phyloP scores from a whole-genome alignment of 2,329 filamentous ascomycete genomes.

The Aspergillus niger region DNA sequence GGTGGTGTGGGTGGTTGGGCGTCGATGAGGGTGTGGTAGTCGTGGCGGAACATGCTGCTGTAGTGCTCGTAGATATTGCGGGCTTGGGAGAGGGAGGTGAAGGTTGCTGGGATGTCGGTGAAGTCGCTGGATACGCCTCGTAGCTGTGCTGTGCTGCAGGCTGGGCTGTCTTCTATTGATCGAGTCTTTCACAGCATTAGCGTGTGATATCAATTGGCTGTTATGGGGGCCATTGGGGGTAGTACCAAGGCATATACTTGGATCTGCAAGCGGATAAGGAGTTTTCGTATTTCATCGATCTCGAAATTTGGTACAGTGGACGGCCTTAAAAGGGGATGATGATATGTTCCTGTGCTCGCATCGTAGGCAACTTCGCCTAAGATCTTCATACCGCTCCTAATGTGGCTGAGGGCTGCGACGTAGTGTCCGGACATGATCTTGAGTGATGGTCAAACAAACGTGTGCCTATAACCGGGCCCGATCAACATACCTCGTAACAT shows the following conservation, averaged over 20 bases:
- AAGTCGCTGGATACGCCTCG: neutral
- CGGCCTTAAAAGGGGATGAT: conserved; percentile 15
- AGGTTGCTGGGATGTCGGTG: neutral
- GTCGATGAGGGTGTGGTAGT: neutral
- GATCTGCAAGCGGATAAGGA: conserved; percentile 10
- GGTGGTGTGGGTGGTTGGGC: too few species aligned
- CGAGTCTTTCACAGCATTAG: neutral
- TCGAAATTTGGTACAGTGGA: conserved; percentile 15
- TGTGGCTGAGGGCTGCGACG: conserved; percentile 23
- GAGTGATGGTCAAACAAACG: neutral
- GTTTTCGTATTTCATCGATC: conserved; percentile 12
- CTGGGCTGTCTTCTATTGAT: neutral
- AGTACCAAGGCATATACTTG: conserved; percentile 12
- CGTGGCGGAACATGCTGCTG: neutral
- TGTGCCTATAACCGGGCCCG: neutral
- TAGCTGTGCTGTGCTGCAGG: neutral
- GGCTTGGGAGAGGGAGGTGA: conserved; percentile 11
- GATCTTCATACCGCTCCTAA: conserved; percentile 25
- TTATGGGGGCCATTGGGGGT: too few species aligned
- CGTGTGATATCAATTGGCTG: too few species aligned
- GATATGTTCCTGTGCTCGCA: conserved; percentile 8
- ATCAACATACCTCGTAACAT: conserved; percentile 24
- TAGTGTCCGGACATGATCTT: conserved; percentile 28
- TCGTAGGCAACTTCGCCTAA: conserved; percentile 18
- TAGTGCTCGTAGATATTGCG: conserved; percentile 10